Evolutionary conservation across 768 basidiomycete genomes (phyloP).

Genomic region (Lepiota brunneoincarnata): DNA sequence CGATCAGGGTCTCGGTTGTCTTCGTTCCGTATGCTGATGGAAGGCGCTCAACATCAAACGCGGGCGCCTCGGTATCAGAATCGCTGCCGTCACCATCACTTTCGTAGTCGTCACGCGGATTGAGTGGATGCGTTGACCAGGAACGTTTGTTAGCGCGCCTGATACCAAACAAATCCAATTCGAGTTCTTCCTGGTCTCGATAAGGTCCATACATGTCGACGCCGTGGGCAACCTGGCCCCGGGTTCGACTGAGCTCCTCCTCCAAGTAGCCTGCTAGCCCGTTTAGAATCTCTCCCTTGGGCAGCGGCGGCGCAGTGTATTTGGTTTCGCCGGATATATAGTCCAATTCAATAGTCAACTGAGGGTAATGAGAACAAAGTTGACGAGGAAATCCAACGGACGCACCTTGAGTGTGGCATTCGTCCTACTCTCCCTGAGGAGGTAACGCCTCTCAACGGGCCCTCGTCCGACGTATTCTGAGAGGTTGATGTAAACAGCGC

Average conservation of each 20-base stretch:
- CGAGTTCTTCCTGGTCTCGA: constrained; percentile 33
- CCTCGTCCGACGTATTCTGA: constrained; percentile 71
- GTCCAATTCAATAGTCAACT: constrained; percentile 60
- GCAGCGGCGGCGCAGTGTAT: constrained; percentile 66
- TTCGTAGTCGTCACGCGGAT: neutral
- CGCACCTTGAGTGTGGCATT: constrained; percentile 75
- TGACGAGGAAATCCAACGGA: neutral
- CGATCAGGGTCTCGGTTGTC: constrained; percentile 72
- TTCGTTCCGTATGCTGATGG: constrained; percentile 56
- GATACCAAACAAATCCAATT: constrained; percentile 31
- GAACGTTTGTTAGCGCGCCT: neutral
- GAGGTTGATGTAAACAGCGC: constrained; percentile 66
- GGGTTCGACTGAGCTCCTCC: constrained; percentile 51
- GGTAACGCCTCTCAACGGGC: constrained; percentile 58
- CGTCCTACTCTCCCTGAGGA: constrained; percentile 70
- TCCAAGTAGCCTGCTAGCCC: constrained; percentile 60
- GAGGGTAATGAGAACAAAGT: neutral
- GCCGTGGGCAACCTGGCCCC: constrained; percentile 19
- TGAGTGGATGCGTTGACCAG: neutral
- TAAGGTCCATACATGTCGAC: constrained; percentile 29
- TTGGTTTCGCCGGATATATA: constrained; percentile 49
- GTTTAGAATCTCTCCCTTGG: constrained; percentile 69
- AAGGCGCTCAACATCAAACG: constrained; percentile 41
- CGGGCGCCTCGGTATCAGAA: neutral
- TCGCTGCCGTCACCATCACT: neutral